These are phyloP conservation scores for Clonostachys sp. DNA, from an alignment of 2,329 filamentous ascomycete species.

Conservation along the genomic window DNA sequence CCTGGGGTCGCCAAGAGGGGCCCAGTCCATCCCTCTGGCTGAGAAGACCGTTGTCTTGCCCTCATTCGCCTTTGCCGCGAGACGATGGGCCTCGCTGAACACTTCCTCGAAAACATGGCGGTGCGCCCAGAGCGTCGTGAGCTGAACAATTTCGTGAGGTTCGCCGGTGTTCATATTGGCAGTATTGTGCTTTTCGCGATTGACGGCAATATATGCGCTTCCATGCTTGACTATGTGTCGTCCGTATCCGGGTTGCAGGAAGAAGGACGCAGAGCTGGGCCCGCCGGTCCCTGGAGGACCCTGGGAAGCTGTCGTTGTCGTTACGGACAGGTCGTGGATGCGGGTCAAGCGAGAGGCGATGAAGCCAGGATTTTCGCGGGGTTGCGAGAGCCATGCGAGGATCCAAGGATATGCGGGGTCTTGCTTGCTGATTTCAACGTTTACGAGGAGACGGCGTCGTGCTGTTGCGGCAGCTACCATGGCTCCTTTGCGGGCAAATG, in stretches of 20 bases:
- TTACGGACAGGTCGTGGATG: slow-evolving; percentile 55
- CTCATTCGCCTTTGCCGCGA: slow-evolving; percentile 76
- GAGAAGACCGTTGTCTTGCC: slow-evolving; percentile 93
- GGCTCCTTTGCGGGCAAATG: slow-evolving; percentile 74
- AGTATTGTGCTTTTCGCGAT: slow-evolving; percentile 79
- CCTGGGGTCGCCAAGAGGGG: slow-evolving; percentile 75
- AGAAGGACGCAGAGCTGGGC: slow-evolving; percentile 73
- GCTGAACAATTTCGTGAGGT: slow-evolving; percentile 88
- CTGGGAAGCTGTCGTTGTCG: slow-evolving; percentile 54
- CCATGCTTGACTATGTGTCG: slow-evolving; percentile 83
- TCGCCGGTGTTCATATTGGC: slow-evolving; percentile 78
- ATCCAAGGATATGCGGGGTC: slow-evolving; percentile 95
- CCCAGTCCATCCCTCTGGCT: slow-evolving; percentile 80
- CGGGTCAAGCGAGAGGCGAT: slow-evolving; percentile 53
- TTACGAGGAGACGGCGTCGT: slow-evolving; percentile 82
- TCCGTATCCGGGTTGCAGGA: slow-evolving; percentile 86
- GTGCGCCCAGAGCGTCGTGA: slow-evolving; percentile 88
- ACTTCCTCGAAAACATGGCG: slow-evolving; percentile 86
- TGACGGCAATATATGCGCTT: slow-evolving; percentile 82
- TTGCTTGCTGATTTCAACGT: slow-evolving; percentile 91
- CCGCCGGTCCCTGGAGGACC: slow-evolving; percentile 56
- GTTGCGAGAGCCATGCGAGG: slow-evolving; percentile 86
- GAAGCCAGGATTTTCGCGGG: slow-evolving; percentile 61
- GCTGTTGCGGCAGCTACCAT: slow-evolving; percentile 69
- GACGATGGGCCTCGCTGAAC: slow-evolving; percentile 78